A percentile compares a stretch with the other conserved stretches of the same genome.
Evolutionary conservation across 306 rosid species (phyloP).

Genomic region (Vicia villosa): DNA sequence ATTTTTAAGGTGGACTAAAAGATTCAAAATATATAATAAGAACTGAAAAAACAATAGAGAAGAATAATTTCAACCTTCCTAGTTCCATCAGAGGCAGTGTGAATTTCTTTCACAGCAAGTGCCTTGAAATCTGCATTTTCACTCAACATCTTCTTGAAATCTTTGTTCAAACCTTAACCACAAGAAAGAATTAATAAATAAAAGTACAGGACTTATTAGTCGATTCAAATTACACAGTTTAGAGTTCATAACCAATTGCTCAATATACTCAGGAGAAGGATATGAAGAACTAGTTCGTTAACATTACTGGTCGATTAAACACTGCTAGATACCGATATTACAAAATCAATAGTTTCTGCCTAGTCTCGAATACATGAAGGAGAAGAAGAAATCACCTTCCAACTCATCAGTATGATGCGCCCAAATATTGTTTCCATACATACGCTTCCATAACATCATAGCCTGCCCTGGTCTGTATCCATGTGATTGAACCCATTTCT

Average conservation of each 20-base stretch:
- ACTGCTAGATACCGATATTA: not conserved
- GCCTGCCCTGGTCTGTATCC: constrained; percentile 93
- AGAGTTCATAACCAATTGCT: constrained; percentile 12
- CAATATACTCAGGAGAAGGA: constrained; percentile 25
- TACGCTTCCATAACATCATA: constrained; percentile 90
- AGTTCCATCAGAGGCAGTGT: constrained; percentile 78
- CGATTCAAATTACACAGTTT: constrained; percentile 4
- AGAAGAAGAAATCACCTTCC: constrained; percentile 60
- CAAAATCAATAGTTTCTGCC: not conserved
- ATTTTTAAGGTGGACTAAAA: not conserved
- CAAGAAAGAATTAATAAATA: not conserved
- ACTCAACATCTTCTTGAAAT: constrained; percentile 80
- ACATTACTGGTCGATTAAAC: constrained; percentile 7
- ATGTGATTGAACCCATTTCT: constrained; percentile 87
- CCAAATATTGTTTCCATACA: constrained; percentile 82
- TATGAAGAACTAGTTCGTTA: constrained; percentile 8
- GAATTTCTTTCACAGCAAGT: constrained; percentile 61
- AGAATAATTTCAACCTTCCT: constrained; percentile 70
- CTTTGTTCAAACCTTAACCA: constrained; percentile 75
- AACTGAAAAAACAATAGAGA: constrained; percentile 25
- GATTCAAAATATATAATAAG: constrained; percentile 16
- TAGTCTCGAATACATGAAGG: not conserved
- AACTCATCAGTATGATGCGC: constrained; percentile 70
- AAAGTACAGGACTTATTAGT: not conserved
- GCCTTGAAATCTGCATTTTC: constrained; percentile 76